Base-by-base conservation (phyloP, 768 basidiomycete species). In the Arthromyces matolae region DNA sequence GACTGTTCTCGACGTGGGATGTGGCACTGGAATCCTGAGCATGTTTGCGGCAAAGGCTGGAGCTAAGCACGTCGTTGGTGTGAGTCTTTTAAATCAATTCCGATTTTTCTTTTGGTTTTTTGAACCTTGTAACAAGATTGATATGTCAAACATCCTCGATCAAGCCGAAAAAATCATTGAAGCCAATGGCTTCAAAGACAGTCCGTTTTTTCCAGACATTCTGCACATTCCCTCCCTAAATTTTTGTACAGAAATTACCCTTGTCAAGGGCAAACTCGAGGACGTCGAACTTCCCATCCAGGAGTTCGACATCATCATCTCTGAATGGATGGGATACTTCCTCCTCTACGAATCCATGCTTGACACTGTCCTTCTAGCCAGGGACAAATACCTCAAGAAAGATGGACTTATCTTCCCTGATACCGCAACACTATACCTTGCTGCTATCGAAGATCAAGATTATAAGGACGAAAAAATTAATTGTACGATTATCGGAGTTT, bases 261-360 rank as follows among this genome's bases (percentile, higher is more conserved):
- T 98, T 48, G 85, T 98, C 57, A 97, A 98, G 71, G 94, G 95
- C 49, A 99, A 99, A 71, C 86, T 99, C 51, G 95, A 99, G 66
- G 95, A 99, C 37, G 73, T 83, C 41, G 82, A 84, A 50, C 78
- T 98, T 34, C 95, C 95, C 12, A 81, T 95, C 61, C 71, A 89
- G 53, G 74, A 94, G 66, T 97, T 93, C 64, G 96, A 99, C 66
- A 97, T 99, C 71, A 96, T 99, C 71, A 90, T 99, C 64, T 96
- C 93, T 52, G 96, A 99, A 67, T 99, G 95, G 96, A 99, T 99
- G 96, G 96, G 96, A 34, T 99, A 99, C 72, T 97, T 98, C 79
- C 76, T 98, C 41, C 81, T 99, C 27, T 98, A 98, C 74, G 96
- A 98, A 67, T 94, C 93, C 61, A 98, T 99, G 96, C 83, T 98